phyloP scores from a whole-genome alignment of 352 stramenopile genomes.

The Phytophthora niederhauseri region DNA sequence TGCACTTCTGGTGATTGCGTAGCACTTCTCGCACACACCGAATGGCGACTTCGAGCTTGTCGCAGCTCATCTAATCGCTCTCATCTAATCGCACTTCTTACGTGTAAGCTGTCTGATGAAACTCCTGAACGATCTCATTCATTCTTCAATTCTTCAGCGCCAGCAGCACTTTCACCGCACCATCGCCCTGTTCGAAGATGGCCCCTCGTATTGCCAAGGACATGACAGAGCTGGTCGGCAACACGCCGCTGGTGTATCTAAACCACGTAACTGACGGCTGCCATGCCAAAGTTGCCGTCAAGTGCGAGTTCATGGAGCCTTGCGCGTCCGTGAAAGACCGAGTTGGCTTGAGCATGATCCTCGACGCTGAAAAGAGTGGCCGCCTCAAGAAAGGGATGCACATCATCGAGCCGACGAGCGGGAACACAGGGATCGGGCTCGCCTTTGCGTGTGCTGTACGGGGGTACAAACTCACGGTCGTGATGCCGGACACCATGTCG shows the following conservation, averaged over 20 bases:
- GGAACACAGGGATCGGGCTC: slow-evolving; percentile 23
- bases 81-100: too few species aligned
- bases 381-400: slow-evolving; percentile 61
- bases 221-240: slow-evolving; percentile 94
- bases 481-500: slow-evolving; percentile 30
- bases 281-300: slow-evolving; percentile 82
- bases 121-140: too few species aligned
- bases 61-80: too few species aligned
- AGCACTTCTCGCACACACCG: too few species aligned
- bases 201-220: slow-evolving; percentile 75
- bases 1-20: too few species aligned
- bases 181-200: too few species aligned
- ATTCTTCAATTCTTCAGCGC: too few species aligned
- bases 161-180: too few species aligned
- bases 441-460: slow-evolving; percentile 14
- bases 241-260: slow-evolving; percentile 93
- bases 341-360: slow-evolving; percentile 84
- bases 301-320: slow-evolving; percentile 89
- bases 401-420: slow-evolving; percentile 90
- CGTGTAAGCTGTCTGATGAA: too few species aligned
- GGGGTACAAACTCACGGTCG: slow-evolving; percentile 26
- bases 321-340: slow-evolving; percentile 84
- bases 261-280: slow-evolving; percentile 77
- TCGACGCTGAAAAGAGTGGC: slow-evolving; percentile 63
- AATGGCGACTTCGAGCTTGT: too few species aligned